Evolutionary conservation across 768 basidiomycete species (phyloP), one percentile per base, ranked within the genome.

Genomic region (Paxillus rubicundulus): DNA sequence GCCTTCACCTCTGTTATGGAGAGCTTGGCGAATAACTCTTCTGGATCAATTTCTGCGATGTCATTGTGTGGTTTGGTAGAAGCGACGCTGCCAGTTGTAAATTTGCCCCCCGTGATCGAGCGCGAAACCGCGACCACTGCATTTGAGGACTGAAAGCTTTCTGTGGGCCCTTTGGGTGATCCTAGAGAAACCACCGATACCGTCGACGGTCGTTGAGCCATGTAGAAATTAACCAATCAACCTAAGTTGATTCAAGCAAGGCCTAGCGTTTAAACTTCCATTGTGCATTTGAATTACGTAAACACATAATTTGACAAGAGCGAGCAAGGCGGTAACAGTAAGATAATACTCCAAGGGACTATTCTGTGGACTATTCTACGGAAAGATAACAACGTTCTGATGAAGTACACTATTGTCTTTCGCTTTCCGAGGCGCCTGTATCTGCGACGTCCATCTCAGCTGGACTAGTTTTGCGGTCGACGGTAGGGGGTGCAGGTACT

Each of bases 1-100:
- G 71, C 67, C 66, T 77, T 87, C 33, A 91, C 84, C 64, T 92
- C 89, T 0, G 80, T 57, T 34, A 93, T 77, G n/a, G 87, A 81
- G 62, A 80, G 75, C 63, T 79, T 84, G 37, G 80, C 71, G 68
- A 92, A 92, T 44, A 92, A 66, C 44, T 88, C 85, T 65, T 92
- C 89, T 0, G 89, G 84, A 55, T 84, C 79, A 47, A 83, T 50
- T 57, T 70, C 63, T 50, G 55, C 18, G 39, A 28, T 50, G 50
- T 48, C 62, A 59, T 52, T 51, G 34, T 55, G 64, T 7, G 49
- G 52, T 54, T 53, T 69, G 28, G 18, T 47, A 9, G 52, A 51
- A 52, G 39, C 17, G 49, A 50, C 40, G 44, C 48, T 40, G 33
- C 50, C 49, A 18, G 57, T 38, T 42, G 54, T 20, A 24, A 49